Base-by-base conservation (phyloP, 305 asterid genomes). In the Fraxinus ornus region DNA sequence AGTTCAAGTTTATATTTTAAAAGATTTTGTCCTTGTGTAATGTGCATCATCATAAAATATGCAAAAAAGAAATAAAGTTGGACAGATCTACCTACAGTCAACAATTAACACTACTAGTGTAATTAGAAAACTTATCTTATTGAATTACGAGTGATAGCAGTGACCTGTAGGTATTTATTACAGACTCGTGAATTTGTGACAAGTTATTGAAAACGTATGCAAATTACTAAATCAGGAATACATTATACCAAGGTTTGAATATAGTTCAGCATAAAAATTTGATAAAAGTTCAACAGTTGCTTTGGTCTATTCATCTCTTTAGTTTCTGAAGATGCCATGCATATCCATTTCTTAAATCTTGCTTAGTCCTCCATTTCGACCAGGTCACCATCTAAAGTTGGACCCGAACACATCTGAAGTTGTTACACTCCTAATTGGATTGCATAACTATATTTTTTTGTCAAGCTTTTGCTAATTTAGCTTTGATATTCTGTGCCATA, bases 41-140 rank as follows among this genome's bases (percentile, higher is more conserved):
- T 77, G 80, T 82, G 57, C 85, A 81, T 71, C 80, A 28, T 62
- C n/a, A 57, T 52, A 1, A 78, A 77, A 41, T 44, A 66, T 75
- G 77, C 39, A 75, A 83, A 83, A 81, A 49, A 52, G 79, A 32
- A 19, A 52, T 60, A 76, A 75, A 86, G 82, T 83, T 60, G 47
- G 80, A 21, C 77, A 77, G 81, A 72, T 70, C 44, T 86, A 79
- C 26, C 71, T 78, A 81, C 80, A 74, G 30, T 60, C 68, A 55
- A 36, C 47, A 47, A 10, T 37, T 41, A 78, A 68, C 57, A 82
- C 33, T 22, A 41, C 7, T 49, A 55, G 68, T 75, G 36, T 57
- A 26, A 62, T 55, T 70, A 13, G 64, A 24, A 72, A 73, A 55
- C 15, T 5, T 30, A 74, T 55, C 55, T 76, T 30, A 64, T 36